Evolutionary conservation across 2,329 filamentous ascomycete genomes (phyloP).

Genomic region (Aspergillus eucalypticola): DNA sequence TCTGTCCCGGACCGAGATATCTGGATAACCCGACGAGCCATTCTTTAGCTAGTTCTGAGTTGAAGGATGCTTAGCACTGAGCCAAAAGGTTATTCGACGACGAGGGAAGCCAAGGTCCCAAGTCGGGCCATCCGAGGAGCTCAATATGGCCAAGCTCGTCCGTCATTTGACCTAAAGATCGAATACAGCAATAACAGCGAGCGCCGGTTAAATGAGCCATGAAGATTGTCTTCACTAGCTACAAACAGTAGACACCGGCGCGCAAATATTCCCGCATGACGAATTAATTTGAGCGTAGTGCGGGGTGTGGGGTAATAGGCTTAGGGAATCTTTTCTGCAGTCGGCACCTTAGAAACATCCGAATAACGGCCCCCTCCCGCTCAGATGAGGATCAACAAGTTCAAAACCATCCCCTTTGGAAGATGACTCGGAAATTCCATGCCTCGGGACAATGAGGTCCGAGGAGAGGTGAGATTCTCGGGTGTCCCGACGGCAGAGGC

Average conservation of each 20-base stretch:
- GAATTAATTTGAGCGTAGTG: neutral
- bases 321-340: neutral
- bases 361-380: neutral
- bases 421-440: neutral
- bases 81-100: neutral
- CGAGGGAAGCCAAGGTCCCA: neutral
- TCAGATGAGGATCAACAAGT: neutral
- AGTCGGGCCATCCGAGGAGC: neutral
- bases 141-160: neutral
- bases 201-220: neutral
- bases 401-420: neutral
- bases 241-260: too few species aligned
- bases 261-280: neutral
- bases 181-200: neutral
- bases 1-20: neutral
- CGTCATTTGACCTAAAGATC: neutral
- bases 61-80: neutral
- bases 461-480: neutral
- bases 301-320: slow-evolving; percentile 3
- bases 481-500: neutral
- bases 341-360: neutral
- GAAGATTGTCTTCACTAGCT: neutral
- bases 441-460: neutral
- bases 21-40: neutral
- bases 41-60: neutral